These are phyloP conservation scores for Calendula officinalis DNA, from an alignment of 129 eudicot species.

Conservation along the genomic window DNA sequence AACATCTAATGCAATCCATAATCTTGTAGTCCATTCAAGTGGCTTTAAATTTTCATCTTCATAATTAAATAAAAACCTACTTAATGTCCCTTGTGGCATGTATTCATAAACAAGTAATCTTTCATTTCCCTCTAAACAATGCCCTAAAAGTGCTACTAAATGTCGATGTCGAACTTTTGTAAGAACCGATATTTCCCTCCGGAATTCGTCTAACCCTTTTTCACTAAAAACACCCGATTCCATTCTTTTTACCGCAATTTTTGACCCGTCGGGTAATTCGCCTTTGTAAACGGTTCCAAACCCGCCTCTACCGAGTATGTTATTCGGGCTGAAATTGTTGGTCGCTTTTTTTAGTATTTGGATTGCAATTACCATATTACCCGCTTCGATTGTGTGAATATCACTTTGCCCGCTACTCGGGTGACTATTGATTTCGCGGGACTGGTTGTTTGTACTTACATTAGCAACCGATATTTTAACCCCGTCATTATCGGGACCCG, in stretches of 20 bases:
- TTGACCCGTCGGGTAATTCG: conserved; percentile 91
- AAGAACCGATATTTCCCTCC: conserved; percentile 77
- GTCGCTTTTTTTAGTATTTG: conserved; percentile 79
- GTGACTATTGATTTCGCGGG: conserved; percentile 52
- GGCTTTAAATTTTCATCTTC: conserved; percentile 38
- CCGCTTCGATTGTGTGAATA: conserved; percentile 61
- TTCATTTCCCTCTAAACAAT: conserved; percentile 71
- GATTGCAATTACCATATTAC: conserved; percentile 69
- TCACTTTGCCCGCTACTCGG: conserved; percentile 46
- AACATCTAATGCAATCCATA: conserved; percentile 37
- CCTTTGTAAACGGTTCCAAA: conserved; percentile 95
- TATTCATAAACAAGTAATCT: conserved; percentile 77
- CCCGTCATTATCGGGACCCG: conserved; percentile 49
- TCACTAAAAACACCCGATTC: conserved; percentile 65
- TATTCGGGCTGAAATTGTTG: conserved; percentile 67
- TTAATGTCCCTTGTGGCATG: conserved; percentile 95
- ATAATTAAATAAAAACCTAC: conserved; percentile 78
- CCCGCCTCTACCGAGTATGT: conserved; percentile 93
- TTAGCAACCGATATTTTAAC: conserved; percentile 66
- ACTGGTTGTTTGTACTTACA: conserved; percentile 31
- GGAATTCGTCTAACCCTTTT: conserved; percentile 77
- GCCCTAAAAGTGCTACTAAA: conserved; percentile 88
- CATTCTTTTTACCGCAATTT: conserved; percentile 93
- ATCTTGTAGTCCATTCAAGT: conserved; percentile 35
- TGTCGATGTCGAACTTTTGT: conserved; percentile 88